Percentiles rank a stretch among this genome's conserved stretches.
phyloP scores from a whole-genome alignment of 192 early-diverging fungal species.

The Phycomyces blakesleeanus region DNA sequence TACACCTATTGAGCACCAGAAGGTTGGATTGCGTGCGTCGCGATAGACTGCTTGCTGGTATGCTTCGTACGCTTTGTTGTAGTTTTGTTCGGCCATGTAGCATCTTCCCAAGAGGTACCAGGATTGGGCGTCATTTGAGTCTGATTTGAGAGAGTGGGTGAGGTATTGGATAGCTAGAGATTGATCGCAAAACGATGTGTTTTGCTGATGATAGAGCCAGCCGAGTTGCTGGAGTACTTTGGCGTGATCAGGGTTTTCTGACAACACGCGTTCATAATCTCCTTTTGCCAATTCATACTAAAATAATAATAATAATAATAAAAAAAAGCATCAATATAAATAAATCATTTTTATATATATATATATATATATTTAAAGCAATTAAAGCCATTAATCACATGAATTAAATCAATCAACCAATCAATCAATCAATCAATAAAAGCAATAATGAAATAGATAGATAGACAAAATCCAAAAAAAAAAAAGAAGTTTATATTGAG shows the following conservation, averaged over 20 bases:
- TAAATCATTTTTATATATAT: too few relatives aligned
- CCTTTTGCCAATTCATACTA: constrained; percentile 69
- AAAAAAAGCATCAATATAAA: too few relatives aligned
- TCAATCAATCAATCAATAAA: too few relatives aligned
- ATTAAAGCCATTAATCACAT: too few relatives aligned
- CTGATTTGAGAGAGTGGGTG: constrained; percentile 76
- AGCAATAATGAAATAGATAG: too few relatives aligned
- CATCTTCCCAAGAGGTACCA: constrained; percentile 96
- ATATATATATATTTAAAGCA: too few relatives aligned
- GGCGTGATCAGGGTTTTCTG: constrained; percentile 87
- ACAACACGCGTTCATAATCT: constrained; percentile 89
- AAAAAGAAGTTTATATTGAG: too few relatives aligned
- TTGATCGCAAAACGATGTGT: constrained; percentile 78
- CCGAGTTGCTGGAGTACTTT: constrained; percentile 97
- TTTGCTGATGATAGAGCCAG: constrained; percentile 90
- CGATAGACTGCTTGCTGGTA: constrained; percentile 97
- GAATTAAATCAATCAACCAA: too few relatives aligned
- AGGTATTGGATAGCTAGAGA: constrained; percentile 81
- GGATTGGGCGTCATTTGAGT: constrained; percentile 85
- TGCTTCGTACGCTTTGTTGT: constrained; percentile 93
- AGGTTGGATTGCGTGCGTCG: constrained; percentile 90
- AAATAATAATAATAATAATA: too few relatives aligned
- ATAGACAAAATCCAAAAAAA: too few relatives aligned
- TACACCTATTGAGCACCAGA: constrained; percentile 99
- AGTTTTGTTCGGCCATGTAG: constrained; percentile 94